A percentile compares a stretch with the other conserved stretches of the same genome.
Conservation (phyloP, 2,329 filamentous ascomycete genomes). For the Ambrosiella beaveri region DNA sequence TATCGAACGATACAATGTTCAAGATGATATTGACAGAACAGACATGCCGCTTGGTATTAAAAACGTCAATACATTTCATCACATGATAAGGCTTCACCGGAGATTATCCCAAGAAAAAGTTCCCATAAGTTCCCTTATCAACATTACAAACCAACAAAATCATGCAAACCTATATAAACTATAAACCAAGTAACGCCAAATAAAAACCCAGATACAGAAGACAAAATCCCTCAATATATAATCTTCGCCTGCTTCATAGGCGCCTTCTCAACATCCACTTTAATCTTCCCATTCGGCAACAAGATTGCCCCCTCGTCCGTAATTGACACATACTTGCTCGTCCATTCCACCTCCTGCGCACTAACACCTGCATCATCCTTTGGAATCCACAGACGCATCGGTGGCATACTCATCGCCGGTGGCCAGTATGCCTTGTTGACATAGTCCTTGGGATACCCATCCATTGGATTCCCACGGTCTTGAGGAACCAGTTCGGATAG, state of each 20-base stretch:
- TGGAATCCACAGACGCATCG: conserved; percentile 60
- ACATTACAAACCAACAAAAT: background rate
- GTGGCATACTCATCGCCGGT: conserved; percentile 43
- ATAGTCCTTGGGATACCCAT: conserved; percentile 38
- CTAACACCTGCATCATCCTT: conserved; percentile 52
- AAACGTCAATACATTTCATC: too few relatives aligned
- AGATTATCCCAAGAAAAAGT: too few relatives aligned
- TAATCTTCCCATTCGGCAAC: conserved; percentile 26
- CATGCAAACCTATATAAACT: background rate
- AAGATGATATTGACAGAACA: too few relatives aligned
- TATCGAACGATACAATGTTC: too few relatives aligned
- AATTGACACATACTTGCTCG: conserved; percentile 48
- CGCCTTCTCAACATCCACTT: conserved; percentile 23
- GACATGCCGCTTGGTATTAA: too few relatives aligned
- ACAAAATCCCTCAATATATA: conserved; percentile 22
- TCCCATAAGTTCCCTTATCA: too few relatives aligned
- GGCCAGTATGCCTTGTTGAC: conserved; percentile 51
- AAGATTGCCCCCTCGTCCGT: conserved; percentile 55
- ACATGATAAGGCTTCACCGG: too few relatives aligned
- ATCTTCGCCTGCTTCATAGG: conserved; percentile 21
- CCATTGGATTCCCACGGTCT: conserved; percentile 15
- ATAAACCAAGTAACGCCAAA: background rate
- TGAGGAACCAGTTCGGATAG: conserved; percentile 19
- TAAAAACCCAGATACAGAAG: background rate
- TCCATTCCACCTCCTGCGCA: conserved; percentile 52